Conservation (phyloP, 441 rosid genomes). For the Bocquillonia castaneifolia region DNA sequence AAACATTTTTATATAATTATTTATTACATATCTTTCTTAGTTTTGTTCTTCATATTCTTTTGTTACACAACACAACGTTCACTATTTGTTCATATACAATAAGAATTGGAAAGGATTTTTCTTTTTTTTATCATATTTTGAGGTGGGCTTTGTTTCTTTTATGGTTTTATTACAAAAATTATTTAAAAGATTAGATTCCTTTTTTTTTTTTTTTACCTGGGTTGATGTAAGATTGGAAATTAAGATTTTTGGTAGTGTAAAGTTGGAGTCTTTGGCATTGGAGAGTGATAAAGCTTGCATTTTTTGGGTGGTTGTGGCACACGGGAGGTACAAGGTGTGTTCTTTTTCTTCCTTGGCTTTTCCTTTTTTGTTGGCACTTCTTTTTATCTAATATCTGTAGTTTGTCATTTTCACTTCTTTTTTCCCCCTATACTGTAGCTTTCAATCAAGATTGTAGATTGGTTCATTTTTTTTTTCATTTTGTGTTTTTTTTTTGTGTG, state of each 20-base stretch:
- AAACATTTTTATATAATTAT: background rate
- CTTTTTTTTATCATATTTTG: background rate
- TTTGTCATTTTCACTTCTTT: background rate
- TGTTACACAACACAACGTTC: too few relatives aligned
- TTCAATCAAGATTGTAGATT: background rate
- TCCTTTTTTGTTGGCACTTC: background rate
- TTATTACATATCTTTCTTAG: background rate
- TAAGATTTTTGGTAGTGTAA: background rate
- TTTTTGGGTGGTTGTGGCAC: background rate
- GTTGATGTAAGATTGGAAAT: background rate
- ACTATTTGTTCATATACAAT: too few relatives aligned
- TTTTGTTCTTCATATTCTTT: background rate
- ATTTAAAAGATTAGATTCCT: background rate
- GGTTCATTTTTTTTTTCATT: background rate
- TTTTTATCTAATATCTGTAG: background rate
- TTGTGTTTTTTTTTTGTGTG: background rate
- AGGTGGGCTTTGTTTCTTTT: background rate
- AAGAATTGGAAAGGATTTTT: background rate
- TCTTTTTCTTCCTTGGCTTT: background rate
- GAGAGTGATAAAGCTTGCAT: background rate
- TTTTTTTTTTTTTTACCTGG: background rate
- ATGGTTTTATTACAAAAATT: background rate
- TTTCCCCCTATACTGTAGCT: background rate
- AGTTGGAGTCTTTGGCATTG: background rate
- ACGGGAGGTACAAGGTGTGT: conserved; percentile 22